Conservation (phyloP, 225 moss, liverwort and hornwort genomes). For the Marchantia polymorpha region DNA sequence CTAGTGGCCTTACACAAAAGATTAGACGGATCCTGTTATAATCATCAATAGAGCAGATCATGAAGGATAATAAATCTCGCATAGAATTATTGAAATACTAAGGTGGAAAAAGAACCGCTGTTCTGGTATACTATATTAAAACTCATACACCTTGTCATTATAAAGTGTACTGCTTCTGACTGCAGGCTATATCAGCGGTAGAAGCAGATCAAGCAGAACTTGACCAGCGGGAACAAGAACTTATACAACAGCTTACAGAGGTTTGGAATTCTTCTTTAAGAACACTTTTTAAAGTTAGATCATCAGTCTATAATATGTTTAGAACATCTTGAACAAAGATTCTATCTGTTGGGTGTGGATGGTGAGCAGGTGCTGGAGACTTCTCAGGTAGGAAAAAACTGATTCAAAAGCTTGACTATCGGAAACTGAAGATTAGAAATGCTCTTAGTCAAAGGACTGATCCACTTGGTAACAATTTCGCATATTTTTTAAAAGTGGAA, state of each 20-base stretch:
- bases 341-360: constrained; percentile 12
- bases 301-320: neutral
- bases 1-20: neutral
- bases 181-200: constrained; percentile 30
- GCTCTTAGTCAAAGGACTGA: neutral
- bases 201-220: constrained; percentile 16
- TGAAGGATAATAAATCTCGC: too few species aligned
- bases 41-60: too few species aligned
- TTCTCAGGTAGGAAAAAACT: constrained; percentile 13
- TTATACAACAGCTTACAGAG: constrained; percentile 40
- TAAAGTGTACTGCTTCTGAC: neutral
- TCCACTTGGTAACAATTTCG: neutral
- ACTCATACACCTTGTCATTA: neutral
- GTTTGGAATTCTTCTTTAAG: constrained; percentile 21
- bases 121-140: too few species aligned
- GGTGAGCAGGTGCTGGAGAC: constrained; percentile 19
- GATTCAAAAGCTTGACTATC: neutral
- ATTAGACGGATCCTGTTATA: neutral
- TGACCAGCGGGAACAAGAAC: constrained; percentile 27
- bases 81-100: too few species aligned
- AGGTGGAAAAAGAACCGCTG: too few species aligned
- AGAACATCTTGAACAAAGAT: neutral
- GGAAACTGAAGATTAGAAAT: neutral
- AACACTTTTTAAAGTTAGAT: neutral
- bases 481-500: neutral